These are phyloP conservation scores for Verbascum thapsus DNA, from an alignment of 257 asterid species.

Conservation along the genomic window DNA sequence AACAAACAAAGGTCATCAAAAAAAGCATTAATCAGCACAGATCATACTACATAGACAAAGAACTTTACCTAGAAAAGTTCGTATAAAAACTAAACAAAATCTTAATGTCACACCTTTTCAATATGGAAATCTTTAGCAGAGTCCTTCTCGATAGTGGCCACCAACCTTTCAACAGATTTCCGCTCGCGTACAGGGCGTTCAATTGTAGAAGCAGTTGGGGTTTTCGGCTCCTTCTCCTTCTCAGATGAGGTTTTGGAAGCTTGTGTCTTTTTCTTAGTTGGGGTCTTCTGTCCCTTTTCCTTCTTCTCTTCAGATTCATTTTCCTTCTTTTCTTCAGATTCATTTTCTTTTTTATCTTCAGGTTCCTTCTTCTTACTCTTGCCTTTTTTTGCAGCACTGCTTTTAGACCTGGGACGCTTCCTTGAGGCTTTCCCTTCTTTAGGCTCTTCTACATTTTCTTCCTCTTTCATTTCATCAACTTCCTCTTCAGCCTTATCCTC, in stretches of 20 bases:
- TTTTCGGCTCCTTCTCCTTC: conserved; percentile 56
- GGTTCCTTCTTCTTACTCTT: conserved; percentile 44
- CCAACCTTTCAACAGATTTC: conserved; percentile 90
- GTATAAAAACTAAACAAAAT: neutral
- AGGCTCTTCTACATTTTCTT: conserved; percentile 40
- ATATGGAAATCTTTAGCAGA: conserved; percentile 61
- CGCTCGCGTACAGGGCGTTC: conserved; percentile 96
- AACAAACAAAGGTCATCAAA: conserved; percentile 13
- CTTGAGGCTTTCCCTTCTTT: conserved; percentile 44
- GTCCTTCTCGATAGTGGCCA: conserved; percentile 77
- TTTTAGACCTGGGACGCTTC: conserved; percentile 57
- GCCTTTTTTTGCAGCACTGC: conserved; percentile 38
- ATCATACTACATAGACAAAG: neutral
- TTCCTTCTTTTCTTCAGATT: too few species aligned
- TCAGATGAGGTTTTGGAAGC: conserved; percentile 32
- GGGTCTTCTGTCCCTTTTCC: conserved; percentile 45
- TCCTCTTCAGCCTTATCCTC: conserved; percentile 35
- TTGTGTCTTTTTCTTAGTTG: conserved; percentile 34
- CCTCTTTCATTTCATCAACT: conserved; percentile 38
- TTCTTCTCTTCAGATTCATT: too few species aligned
- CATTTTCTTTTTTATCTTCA: conserved; percentile 50
- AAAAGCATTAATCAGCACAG: too few species aligned
- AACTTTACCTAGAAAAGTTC: conserved; percentile 1
- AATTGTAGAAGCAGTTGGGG: conserved; percentile 53
- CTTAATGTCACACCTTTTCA: conserved; percentile 61